These are phyloP conservation scores for Antitrichia curtipendula DNA, from an alignment of 225 moss, liverwort and hornwort genomes.

Conservation along the genomic window DNA sequence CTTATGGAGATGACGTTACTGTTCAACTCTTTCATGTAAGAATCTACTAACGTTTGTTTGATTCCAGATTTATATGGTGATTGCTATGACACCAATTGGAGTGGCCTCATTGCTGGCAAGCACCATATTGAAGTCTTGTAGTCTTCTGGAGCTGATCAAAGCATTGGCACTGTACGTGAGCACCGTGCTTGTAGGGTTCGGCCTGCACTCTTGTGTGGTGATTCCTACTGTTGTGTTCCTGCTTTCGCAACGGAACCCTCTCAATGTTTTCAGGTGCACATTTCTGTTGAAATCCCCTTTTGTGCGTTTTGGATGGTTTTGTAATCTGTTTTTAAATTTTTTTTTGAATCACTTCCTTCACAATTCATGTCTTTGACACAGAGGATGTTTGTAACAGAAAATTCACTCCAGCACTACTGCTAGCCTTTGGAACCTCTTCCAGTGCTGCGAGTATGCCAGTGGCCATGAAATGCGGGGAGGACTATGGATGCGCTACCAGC, in stretches of 20 bases:
- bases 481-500: constrained; percentile 56
- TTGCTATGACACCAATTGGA: constrained; percentile 68
- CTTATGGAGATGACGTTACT: neutral
- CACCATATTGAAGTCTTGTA: constrained; percentile 76
- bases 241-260: constrained; percentile 50
- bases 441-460: constrained; percentile 94
- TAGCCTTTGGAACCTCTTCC: constrained; percentile 77
- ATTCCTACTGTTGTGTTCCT: constrained; percentile 56
- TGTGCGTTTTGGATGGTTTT: neutral
- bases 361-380: neutral
- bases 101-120: constrained; percentile 86
- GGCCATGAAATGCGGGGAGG: constrained; percentile 74
- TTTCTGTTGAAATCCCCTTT: neutral
- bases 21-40: neutral
- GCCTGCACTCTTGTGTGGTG: constrained; percentile 53
- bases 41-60: neutral
- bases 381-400: constrained; percentile 1
- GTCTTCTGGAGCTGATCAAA: constrained; percentile 50
- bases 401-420: constrained; percentile 68
- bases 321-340: neutral
- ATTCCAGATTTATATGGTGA: constrained; percentile 63
- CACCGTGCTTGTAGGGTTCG: constrained; percentile 56
- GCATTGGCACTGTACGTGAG: constrained; percentile 76
- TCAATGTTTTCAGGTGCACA: constrained; percentile 45
- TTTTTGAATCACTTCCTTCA: neutral